These are phyloP conservation scores for Claviceps capensis DNA, from an alignment of 2,329 filamentous ascomycete genomes.

Conservation along the genomic window DNA sequence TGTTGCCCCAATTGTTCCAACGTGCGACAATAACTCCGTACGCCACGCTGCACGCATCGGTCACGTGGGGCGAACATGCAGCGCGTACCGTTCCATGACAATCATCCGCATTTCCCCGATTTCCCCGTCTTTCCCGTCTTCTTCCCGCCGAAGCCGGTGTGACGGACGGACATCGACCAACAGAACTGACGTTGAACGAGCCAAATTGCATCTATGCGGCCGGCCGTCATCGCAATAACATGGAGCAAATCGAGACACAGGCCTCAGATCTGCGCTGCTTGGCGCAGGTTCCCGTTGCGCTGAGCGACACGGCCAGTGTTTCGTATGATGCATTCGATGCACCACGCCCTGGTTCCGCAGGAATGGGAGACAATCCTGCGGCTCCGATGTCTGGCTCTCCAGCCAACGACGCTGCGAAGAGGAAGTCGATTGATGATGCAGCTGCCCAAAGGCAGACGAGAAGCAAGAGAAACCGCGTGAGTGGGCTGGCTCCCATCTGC, in stretches of 20 bases:
- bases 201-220: background rate
- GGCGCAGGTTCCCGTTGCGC: constrained; percentile 23
- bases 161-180: background rate
- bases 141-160: background rate
- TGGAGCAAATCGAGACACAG: constrained; percentile 42
- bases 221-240: constrained; percentile 13
- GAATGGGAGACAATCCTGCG: constrained; percentile 38
- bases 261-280: constrained; percentile 40
- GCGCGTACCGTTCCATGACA: no score
- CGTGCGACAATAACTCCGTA: no score
- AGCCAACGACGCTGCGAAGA: constrained; percentile 17
- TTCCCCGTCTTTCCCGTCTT: no score
- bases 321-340: constrained; percentile 22
- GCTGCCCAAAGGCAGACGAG: constrained; percentile 38
- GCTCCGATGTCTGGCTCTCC: constrained; percentile 1
- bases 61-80: no score
- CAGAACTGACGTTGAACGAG: background rate
- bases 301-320: constrained; percentile 17
- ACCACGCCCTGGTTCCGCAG: constrained; percentile 22
- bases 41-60: no score
- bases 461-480: constrained; percentile 46
- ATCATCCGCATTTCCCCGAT: no score
- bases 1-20: no score
- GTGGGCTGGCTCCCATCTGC: constrained; percentile 13
- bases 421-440: constrained; percentile 29